Base-by-base conservation (phyloP, 139 green algal genomes). In the Picochlorum sp. region DNA sequence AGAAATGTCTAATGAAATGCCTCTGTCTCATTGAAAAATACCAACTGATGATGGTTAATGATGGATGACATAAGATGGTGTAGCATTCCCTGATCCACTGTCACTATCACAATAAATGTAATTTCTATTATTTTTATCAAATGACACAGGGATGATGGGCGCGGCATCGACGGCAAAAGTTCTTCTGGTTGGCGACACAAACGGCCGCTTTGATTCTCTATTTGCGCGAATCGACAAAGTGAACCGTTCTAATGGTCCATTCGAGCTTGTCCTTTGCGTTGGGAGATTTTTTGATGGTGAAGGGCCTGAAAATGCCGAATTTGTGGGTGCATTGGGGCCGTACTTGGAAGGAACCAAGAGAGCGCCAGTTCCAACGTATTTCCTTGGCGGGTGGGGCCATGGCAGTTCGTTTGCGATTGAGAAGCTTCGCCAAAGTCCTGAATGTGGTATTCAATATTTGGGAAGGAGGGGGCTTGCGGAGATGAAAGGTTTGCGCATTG, bases 311-410 rank as follows among this genome's bases (percentile, higher is more conserved):
- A 75, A 73, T 3, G 68, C 59, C 12, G 44, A 54, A 10, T 78
- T 36, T 41, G 53, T 54, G 18, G 60, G 56, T 3, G 66, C 81
- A 37, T 62, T 86, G 6, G 26, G 61, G 55, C 41, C 57, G 0
- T 88, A 83, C 52, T 57, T 86, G 0, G 65, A 67, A 0, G 77
- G 78, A 5, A 52, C 61, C 5, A 70, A 68, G 28, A 44, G 63
- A 33, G 66, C 74, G 0, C 82, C 84, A 0, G 36, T 91, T 0
- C 69, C 76, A 9, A 88, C 80, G 0, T 88, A 85, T 63, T 91
- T 91, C 55, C 70, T 88, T 14, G 84, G 84, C 5, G 75, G 58
- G 25, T 85, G 63, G 29, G 83, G 83, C 53, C 14, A 33, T 16
- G 51, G 72, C 26, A 59, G 59, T 43, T 28, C 30, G 25, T 33